Percentiles rank a stretch among this genome's conserved stretches.
Conservation (phyloP, 441 rosid genomes). For the Erodium moschatum region DNA sequence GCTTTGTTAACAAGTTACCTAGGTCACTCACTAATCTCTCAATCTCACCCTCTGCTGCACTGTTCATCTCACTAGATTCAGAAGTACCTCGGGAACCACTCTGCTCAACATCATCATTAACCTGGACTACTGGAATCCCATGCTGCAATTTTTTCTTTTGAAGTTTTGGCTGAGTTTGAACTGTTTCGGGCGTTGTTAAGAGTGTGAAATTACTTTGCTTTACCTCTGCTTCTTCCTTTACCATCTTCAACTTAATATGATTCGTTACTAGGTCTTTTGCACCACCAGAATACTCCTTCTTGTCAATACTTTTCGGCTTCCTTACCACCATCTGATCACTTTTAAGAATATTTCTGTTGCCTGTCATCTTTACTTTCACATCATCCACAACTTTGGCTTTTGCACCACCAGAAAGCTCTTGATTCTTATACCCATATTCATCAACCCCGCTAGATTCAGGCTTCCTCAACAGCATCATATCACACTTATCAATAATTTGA, state of each 20-base stretch:
- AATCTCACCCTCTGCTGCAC: neutral
- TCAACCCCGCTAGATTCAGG: neutral
- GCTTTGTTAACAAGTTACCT: neutral
- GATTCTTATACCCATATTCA: conserved; percentile 17
- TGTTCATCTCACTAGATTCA: no score
- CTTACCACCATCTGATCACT: neutral
- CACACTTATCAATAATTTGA: no score
- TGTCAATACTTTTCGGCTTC: neutral
- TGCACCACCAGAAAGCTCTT: conserved; percentile 22
- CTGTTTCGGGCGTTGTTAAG: conserved; percentile 40
- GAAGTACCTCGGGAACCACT: no score
- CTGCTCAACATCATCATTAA: no score
- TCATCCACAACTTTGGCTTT: conserved; percentile 18
- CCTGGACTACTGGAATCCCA: no score
- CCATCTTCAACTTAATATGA: no score
- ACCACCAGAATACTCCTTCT: neutral
- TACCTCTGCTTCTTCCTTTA: conserved; percentile 27
- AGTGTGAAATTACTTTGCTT: conserved; percentile 40
- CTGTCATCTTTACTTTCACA: neutral
- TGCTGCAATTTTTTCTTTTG: neutral
- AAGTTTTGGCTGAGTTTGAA: neutral
- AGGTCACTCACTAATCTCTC: neutral
- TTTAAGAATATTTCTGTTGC: neutral
- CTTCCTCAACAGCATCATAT: neutral
- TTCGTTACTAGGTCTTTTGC: neutral